A percentile compares a stretch with the other conserved stretches of the same genome.
Conservation (phyloP, 202 grass and related monocot species). For the Musa balbisiana region DNA sequence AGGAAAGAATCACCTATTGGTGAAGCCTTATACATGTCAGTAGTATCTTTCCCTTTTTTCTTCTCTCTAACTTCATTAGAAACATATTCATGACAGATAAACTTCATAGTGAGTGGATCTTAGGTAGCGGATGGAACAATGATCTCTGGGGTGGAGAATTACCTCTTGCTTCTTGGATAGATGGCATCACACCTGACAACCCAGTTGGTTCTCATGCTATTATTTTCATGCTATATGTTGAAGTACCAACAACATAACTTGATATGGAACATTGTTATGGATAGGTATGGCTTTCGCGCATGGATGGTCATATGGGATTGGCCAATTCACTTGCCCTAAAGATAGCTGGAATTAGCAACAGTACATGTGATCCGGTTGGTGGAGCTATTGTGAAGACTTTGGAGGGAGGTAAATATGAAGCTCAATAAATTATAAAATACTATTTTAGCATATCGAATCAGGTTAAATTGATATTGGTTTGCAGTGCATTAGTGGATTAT, state of each 20-base stretch:
- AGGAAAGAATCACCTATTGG: too few species aligned
- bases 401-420: constrained; percentile 51
- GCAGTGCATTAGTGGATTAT: not conserved
- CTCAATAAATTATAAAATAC: not conserved
- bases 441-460: not conserved
- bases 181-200: constrained; percentile 69
- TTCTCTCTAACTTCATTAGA: not conserved
- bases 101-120: constrained; percentile 51
- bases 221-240: not conserved
- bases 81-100: constrained; percentile 38
- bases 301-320: constrained; percentile 85
- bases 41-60: not conserved
- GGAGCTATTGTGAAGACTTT: constrained; percentile 53
- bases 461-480: not conserved
- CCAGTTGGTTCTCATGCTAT: constrained; percentile 40
- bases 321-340: constrained; percentile 81
- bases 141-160: constrained; percentile 59
- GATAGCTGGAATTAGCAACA: constrained; percentile 56
- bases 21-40: too few species aligned
- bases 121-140: constrained; percentile 85
- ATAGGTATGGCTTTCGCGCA: constrained; percentile 76
- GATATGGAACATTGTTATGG: not conserved
- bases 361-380: constrained; percentile 53
- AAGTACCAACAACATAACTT: not conserved
- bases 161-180: constrained; percentile 76